A percentile compares a stretch with the other conserved stretches of the same genome.
Evolutionary conservation across 148 eudicot species (phyloP).

Genomic region (Amaranthus palmeri): DNA sequence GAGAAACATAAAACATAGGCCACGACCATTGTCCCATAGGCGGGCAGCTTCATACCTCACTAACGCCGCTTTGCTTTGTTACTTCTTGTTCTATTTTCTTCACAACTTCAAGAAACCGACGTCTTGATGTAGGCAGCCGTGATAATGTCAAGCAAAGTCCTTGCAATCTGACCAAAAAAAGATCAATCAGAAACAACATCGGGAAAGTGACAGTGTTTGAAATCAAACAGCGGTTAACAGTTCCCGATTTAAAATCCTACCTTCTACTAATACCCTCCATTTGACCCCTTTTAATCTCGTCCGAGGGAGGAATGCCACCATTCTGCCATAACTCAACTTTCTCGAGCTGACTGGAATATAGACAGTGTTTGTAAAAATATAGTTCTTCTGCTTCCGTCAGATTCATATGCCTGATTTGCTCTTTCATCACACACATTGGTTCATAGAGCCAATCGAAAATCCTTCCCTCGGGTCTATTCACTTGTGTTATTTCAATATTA

Average conservation of each 20-base stretch:
- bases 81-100: constrained; percentile 21
- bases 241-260: background rate
- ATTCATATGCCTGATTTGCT: constrained; percentile 23
- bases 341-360: constrained; percentile 15
- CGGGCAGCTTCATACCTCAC: constrained; percentile 1
- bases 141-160: constrained; percentile 27
- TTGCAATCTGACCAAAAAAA: constrained; percentile 17
- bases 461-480: constrained; percentile 28
- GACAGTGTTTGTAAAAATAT: constrained; percentile 26
- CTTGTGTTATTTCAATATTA: constrained; percentile 26
- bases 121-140: constrained; percentile 26
- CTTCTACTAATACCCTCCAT: constrained; percentile 28
- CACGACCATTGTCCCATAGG: no score
- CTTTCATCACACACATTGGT: constrained; percentile 24
- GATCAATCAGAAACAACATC: background rate
- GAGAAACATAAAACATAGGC: no score
- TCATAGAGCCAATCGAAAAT: constrained; percentile 28
- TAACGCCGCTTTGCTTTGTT: background rate
- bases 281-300: constrained; percentile 20
- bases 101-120: constrained; percentile 22
- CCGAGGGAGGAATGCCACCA: constrained; percentile 23
- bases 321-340: constrained; percentile 23
- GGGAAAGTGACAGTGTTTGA: background rate
- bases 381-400: constrained; percentile 23
- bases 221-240: no score